These are phyloP conservation scores for Chenopodium suecicum DNA, from an alignment of 148 eudicot species.

Conservation along the genomic window DNA sequence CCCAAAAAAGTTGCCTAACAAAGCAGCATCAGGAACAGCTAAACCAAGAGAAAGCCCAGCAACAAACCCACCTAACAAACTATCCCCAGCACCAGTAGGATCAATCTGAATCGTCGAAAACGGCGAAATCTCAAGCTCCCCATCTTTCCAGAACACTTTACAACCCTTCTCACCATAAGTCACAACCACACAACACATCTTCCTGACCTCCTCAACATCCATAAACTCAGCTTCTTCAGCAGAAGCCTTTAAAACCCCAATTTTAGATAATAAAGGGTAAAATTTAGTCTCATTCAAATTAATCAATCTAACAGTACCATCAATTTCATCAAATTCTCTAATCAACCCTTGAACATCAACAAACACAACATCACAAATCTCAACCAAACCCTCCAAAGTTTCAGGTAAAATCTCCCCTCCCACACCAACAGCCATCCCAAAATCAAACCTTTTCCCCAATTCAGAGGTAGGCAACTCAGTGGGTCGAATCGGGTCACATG, in stretches of 20 bases:
- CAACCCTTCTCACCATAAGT: constrained; percentile 85
- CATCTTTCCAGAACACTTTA: constrained; percentile 71
- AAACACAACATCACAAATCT: constrained; percentile 59
- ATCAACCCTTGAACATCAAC: constrained; percentile 87
- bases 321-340: constrained; percentile 60
- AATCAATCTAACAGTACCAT: constrained; percentile 63
- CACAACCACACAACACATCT: constrained; percentile 74
- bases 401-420: constrained; percentile 82
- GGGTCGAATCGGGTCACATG: constrained; percentile 66
- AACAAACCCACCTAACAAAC: constrained; percentile 82
- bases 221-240: constrained; percentile 74
- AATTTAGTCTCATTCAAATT: constrained; percentile 54
- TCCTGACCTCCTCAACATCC: constrained; percentile 73
- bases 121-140: constrained; percentile 54
- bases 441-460: constrained; percentile 32
- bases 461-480: constrained; percentile 43
- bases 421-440: constrained; percentile 89
- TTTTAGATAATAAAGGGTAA: constrained; percentile 42
- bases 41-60: constrained; percentile 73
- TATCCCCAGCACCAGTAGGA: constrained; percentile 97
- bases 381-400: constrained; percentile 61
- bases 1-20: constrained; percentile 95
- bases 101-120: constrained; percentile 75
- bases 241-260: constrained; percentile 80
- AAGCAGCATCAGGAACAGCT: constrained; percentile 74